phyloP scores from a whole-genome alignment of 208 protist genomes.

The Leptomonas pyrrhocoris region DNA sequence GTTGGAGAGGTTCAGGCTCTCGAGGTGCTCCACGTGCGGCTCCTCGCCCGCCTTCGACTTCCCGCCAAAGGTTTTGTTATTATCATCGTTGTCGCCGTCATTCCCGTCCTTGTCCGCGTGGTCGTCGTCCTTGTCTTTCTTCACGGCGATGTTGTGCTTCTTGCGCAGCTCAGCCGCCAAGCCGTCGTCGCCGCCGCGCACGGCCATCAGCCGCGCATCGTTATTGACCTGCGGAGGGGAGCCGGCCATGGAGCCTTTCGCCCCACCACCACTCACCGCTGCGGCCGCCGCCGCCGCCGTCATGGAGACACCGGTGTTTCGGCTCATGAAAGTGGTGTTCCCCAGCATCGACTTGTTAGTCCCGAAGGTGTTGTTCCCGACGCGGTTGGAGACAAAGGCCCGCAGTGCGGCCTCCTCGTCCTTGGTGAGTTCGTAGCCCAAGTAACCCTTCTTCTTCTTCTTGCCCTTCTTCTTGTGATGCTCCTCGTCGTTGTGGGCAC shows the following conservation, averaged over 20 bases:
- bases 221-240: conserved; percentile 35
- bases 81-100: conserved; percentile 5
- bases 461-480: conserved; percentile 21
- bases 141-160: conserved; percentile 59
- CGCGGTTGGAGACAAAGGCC: conserved; percentile 43
- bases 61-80: conserved; percentile 1
- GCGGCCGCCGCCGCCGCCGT: conserved; percentile 16
- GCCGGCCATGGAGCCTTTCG: conserved; percentile 12
- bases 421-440: conserved; percentile 80
- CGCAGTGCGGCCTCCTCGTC: conserved; percentile 74
- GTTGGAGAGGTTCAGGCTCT: conserved; percentile 39
- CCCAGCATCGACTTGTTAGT: conserved; percentile 17
- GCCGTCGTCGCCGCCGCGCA: conserved; percentile 53
- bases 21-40: conserved; percentile 17
- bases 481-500: conserved; percentile 13
- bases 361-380: conserved; percentile 26
- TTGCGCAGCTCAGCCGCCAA: conserved; percentile 64
- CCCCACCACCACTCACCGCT: neutral
- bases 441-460: conserved; percentile 78
- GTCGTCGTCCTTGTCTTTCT: conserved; percentile 30
- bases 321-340: conserved; percentile 20
- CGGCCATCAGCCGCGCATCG: conserved; percentile 47
- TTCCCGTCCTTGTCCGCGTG: conserved; percentile 12
- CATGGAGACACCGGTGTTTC: neutral
- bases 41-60: conserved; percentile 20